Base-by-base conservation (phyloP, 257 asterid species). In the Cruciata laevipes region DNA sequence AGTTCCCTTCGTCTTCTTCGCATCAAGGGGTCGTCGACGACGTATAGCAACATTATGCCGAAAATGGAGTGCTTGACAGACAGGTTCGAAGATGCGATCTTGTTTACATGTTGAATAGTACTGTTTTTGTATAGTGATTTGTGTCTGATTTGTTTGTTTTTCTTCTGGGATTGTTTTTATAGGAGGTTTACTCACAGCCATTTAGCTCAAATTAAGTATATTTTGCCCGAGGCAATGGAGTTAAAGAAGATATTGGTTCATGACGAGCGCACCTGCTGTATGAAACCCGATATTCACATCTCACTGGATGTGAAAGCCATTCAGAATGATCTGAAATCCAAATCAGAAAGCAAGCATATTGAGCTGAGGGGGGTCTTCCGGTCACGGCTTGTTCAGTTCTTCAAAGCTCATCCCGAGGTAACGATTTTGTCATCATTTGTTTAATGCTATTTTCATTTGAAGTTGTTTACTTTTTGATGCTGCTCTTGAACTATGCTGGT, bases 381-480 rank as follows among this genome's bases (percentile, higher is more conserved):
- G 20, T 70, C 53, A 37, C 83, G 96, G 61, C 76, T 94, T 72
- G 47, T 83, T 62, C 85, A 86, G 40, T 90, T 83, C 72, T 56
- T 71, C 66, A 82, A 84, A 74, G 79, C 85, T 61, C 95, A 94
- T 68, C 96, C 92, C 16, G 84, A 81, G 95, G 99, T 94, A 85
- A 57, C 31, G 0, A 3, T 58, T 56, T 78, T 31, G 12, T 56
- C 55, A 47, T 56, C 55, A 47, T 47, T 17, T 47, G 55, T 59
- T 56, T 10, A 42, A 1, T 24, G 0, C 4, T 10, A 32, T 40
- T 18, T 21, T 17, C 3, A 9, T 30, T 5, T 30, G 12, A 8
- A 7, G 51, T 42, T 24, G 65, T 56, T 31, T 63, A 53, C 33
- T 62, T 35, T 63, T 71, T 33, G 31, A 31, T n/a, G 64, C 69